Conservation (phyloP, 176 grass and related monocot genomes). For the Guadua angustifolia region DNA sequence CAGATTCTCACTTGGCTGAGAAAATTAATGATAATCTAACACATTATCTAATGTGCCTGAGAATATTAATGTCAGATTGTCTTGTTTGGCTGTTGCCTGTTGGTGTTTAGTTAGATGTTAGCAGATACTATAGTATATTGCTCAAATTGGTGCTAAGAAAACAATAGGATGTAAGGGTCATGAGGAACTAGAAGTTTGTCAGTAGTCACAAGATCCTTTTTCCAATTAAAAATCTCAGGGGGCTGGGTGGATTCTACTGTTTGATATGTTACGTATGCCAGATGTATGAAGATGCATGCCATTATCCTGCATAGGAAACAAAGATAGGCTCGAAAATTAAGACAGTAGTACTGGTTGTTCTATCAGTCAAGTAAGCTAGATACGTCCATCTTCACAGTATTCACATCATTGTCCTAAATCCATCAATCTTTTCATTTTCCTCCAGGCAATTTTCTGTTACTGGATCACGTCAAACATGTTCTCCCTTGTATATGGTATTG, state of each 20-base stretch:
- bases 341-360: not conserved
- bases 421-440: slow-evolving; percentile 12
- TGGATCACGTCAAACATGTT: slow-evolving; percentile 94
- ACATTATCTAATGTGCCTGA: not conserved
- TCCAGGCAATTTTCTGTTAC: slow-evolving; percentile 90
- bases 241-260: not conserved
- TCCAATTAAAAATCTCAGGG: not conserved
- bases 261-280: not conserved
- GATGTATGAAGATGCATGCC: not conserved
- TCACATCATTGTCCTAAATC: slow-evolving; percentile 34
- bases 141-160: slow-evolving; percentile 3
- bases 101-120: slow-evolving; percentile 19
- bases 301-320: not conserved
- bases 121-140: slow-evolving; percentile 3
- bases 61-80: not conserved
- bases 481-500: slow-evolving; percentile 62
- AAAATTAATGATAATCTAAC: not conserved
- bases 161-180: not conserved
- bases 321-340: not conserved
- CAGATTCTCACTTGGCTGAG: not conserved
- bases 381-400: slow-evolving; percentile 20
- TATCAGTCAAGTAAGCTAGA: slow-evolving; percentile 9
- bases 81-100: not conserved
- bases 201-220: slow-evolving; percentile 13
- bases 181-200: not conserved